Conservation (phyloP, 495 filamentous ascomycete genomes). For the Aspergillus panamensis region DNA sequence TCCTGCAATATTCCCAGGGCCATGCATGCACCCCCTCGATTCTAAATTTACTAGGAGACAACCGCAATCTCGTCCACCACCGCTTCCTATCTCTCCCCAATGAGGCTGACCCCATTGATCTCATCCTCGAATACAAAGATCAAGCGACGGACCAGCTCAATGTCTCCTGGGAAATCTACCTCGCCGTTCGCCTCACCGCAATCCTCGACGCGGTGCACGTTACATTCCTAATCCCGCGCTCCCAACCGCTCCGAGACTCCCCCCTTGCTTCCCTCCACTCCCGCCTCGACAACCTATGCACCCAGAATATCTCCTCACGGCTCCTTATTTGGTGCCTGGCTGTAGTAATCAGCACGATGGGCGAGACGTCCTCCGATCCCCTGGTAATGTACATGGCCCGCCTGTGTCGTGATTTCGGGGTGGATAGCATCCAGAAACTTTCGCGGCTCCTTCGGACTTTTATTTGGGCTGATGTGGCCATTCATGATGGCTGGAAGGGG, state of each 20-base stretch:
- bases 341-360: too few species aligned
- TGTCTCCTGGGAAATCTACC: not conserved
- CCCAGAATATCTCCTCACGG: too few species aligned
- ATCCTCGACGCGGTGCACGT: not conserved
- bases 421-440: too few species aligned
- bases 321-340: too few species aligned
- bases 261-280: not conserved
- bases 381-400: too few species aligned
- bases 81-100: not conserved
- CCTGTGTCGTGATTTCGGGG: too few species aligned
- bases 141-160: not conserved
- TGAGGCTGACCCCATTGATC: not conserved
- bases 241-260: not conserved
- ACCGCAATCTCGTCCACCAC: not conserved
- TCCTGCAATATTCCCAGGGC: not conserved
- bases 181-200: not conserved
- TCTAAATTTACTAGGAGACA: not conserved
- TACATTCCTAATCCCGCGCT: not conserved
- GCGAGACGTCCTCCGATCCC: too few species aligned
- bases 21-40: not conserved
- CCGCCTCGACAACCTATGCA: too few species aligned
- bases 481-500: too few species aligned
- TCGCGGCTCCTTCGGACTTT: too few species aligned
- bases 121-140: not conserved
- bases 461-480: too few species aligned